Evolutionary conservation across 2,329 filamentous ascomycete species (phyloP).

Genomic region (Alternaria sp.): DNA sequence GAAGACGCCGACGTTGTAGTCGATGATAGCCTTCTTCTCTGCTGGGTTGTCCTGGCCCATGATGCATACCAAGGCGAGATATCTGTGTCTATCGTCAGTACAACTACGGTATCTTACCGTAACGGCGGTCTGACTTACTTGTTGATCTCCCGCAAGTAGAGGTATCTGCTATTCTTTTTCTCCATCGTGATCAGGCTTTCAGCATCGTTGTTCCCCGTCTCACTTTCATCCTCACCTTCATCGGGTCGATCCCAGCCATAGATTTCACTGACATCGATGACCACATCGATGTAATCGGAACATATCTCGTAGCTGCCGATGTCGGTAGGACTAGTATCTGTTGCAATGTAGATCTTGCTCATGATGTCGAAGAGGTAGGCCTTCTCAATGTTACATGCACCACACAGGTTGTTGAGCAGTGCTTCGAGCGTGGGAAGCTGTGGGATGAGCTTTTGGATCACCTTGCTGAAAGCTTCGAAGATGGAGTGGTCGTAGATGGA

Average conservation of each 20-base stretch:
- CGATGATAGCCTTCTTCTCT: constrained; percentile 83
- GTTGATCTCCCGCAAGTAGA: constrained; percentile 73
- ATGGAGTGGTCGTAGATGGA: constrained; percentile 99
- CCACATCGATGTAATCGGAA: constrained; percentile 97
- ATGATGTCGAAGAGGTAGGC: constrained; percentile 97
- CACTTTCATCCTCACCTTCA: constrained; percentile 47
- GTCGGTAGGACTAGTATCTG: constrained; percentile 90
- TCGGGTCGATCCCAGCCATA: constrained; percentile 75
- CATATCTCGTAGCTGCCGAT: constrained; percentile 98
- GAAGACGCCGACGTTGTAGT: constrained; percentile 86
- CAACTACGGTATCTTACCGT: background rate
- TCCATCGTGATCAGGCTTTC: constrained; percentile 71
- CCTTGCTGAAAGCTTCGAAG: constrained; percentile 97
- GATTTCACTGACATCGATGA: constrained; percentile 95
- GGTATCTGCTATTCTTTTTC: constrained; percentile 65
- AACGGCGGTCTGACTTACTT: constrained; percentile 59
- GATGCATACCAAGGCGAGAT: constrained; percentile 82
- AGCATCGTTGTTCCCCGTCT: constrained; percentile 61
- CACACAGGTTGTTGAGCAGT: constrained; percentile 91
- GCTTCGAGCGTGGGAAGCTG: constrained; percentile 92
- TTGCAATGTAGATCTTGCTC: constrained; percentile 98
- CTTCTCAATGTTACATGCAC: constrained; percentile 95
- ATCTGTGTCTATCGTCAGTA: constrained; percentile 56
- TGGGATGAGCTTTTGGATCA: constrained; percentile 96
- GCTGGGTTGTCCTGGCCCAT: constrained; percentile 85